Evolutionary conservation across 805 yeast species (phyloP).

Genomic region (Debaryomyces tyrocola): DNA sequence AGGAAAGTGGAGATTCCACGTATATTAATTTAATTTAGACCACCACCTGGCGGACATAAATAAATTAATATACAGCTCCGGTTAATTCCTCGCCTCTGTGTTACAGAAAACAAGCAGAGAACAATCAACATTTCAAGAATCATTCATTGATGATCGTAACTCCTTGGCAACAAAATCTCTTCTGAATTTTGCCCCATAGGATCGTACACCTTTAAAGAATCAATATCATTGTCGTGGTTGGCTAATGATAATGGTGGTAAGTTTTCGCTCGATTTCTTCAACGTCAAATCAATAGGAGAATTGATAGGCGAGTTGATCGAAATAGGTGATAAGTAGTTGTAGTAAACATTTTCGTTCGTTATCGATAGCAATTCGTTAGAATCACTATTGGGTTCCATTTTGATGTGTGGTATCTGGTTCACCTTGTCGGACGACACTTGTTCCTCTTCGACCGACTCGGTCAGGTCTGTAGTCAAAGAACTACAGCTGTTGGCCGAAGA

Average conservation of each 20-base stretch:
- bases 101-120: constrained; percentile 13
- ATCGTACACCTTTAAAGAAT: constrained; percentile 21
- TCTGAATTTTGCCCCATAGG: constrained; percentile 48
- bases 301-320: constrained; percentile 40
- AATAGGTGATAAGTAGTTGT: constrained; percentile 42
- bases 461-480: background rate
- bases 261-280: constrained; percentile 17
- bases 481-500: constrained; percentile 1
- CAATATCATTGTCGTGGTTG: background rate
- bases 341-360: constrained; percentile 16
- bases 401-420: constrained; percentile 1
- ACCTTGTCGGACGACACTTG: constrained; percentile 1
- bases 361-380: constrained; percentile 10
- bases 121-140: constrained; percentile 9
- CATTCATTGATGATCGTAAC: constrained; percentile 8
- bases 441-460: background rate
- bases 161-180: constrained; percentile 37
- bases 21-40: constrained; percentile 18
- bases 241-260: constrained; percentile 9
- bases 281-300: constrained; percentile 41
- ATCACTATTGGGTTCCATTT: constrained; percentile 6
- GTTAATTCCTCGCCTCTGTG: background rate
- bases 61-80: constrained; percentile 20
- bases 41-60: constrained; percentile 11
- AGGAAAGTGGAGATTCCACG: constrained; percentile 17